Evolutionary conservation across 768 basidiomycete species (phyloP), one percentile per base, ranked within the genome.

Genomic region (Phaeotremella skinneri): DNA sequence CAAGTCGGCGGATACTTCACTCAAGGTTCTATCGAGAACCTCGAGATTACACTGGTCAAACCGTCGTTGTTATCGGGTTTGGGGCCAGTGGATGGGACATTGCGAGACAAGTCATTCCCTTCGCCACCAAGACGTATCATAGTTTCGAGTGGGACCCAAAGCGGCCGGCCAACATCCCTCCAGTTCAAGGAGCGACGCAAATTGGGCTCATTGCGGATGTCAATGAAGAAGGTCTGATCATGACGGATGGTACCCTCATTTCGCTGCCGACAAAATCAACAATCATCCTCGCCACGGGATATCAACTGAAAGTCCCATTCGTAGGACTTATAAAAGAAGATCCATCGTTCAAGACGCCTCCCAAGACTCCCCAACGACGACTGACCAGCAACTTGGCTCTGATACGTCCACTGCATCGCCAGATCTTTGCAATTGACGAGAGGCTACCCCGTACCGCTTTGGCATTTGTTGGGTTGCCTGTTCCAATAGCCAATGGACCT

Each of bases 241-340:
- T 86, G 61, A 63, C 62, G 0, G 84, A 85, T 64, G 82, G 81
- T 14, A 79, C 81, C 0, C 9, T 53, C 52, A 17, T 34, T 7
- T 57, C 67, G 0, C 56, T 79, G 2, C 34, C 57, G 17, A 76
- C 79, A 39, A 79, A 82, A 27, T 82, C 85, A 58, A 64, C 78
- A 4, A 74, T 86, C 32, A 64, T 85, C 26, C 79, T 85, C 14
- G 83, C 75, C 0, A 85, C 83, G 0, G 85, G 85, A 6, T 85
- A 85, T 66, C 78, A 84, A 56, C 59, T 81, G 49, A 78, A 78
- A 21, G 76, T 83, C 5, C 84, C 84, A 0, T 85, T 85, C 79
- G 72, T 81, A 27, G 23, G 17, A 4, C 9, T 45, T 4, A 25
- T 51, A 5, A 49, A 4, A 23, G 55, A 29, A 16, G 7, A 56